phyloP scores from a whole-genome alignment of 225 moss, liverwort and hornwort genomes.

The Pseudisothecium myosuroides region DNA sequence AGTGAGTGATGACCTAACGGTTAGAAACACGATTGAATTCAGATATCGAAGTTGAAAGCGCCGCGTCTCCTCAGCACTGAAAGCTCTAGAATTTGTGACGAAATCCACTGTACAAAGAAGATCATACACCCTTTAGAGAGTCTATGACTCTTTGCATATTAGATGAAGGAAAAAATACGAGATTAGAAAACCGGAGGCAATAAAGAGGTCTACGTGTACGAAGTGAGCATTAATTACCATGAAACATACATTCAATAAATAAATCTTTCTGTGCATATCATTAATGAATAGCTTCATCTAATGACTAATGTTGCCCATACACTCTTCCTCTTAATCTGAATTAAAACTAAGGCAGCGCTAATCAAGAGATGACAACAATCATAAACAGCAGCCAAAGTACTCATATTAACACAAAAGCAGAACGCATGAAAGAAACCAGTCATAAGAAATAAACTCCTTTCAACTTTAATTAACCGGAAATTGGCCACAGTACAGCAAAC shows the following conservation, averaged over 20 bases:
- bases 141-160: neutral
- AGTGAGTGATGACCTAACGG: neutral
- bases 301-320: neutral
- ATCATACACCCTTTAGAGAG: neutral
- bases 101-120: neutral
- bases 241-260: neutral
- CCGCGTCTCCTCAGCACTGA: neutral
- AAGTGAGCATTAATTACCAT: neutral
- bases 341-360: neutral
- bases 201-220: neutral
- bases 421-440: neutral
- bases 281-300: neutral
- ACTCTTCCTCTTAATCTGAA: neutral
- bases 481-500: neutral
- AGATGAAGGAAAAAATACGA: too few species aligned
- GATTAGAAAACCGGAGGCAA: neutral
- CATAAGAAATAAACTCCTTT: neutral
- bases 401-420: neutral
- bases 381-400: neutral
- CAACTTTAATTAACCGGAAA: neutral
- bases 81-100: neutral
- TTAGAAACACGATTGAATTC: neutral
- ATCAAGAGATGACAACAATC: neutral
- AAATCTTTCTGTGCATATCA: too few species aligned
- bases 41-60: neutral